Evolutionary conservation across 768 basidiomycete species (phyloP).

Genomic region (Cystobasidiopsis lactophilus): DNA sequence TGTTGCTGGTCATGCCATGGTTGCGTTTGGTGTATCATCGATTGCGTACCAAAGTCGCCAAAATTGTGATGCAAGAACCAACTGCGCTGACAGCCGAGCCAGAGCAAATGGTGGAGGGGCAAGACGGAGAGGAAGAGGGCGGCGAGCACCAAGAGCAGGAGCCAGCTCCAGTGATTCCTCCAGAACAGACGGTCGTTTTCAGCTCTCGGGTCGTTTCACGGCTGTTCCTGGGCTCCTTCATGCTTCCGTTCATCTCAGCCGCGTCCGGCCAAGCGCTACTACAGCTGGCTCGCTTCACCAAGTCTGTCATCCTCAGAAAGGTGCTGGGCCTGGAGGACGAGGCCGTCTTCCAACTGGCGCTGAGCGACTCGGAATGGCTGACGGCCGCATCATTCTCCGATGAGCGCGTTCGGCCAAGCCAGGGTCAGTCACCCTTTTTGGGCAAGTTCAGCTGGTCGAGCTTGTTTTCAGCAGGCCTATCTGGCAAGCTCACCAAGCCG

Average conservation of each 20-base stretch:
- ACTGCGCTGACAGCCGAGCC: neutral
- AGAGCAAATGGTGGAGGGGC: neutral
- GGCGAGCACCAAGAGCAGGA: neutral
- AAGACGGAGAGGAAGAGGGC: neutral
- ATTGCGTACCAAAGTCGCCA: neutral
- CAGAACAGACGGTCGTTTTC: neutral
- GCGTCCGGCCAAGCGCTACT: neutral
- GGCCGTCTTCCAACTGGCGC: neutral
- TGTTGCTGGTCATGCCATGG: neutral
- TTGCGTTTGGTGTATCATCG: neutral
- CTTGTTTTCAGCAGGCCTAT: neutral
- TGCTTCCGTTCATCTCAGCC: neutral
- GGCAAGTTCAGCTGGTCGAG: neutral
- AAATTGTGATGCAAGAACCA: neutral
- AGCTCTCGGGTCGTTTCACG: neutral
- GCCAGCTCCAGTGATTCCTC: neutral
- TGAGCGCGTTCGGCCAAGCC: too few relatives aligned
- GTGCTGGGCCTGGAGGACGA: neutral
- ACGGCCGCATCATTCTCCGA: too few relatives aligned
- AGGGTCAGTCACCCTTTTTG: neutral
- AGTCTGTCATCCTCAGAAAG: neutral
- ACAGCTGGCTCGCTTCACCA: neutral
- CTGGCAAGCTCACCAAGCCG: neutral
- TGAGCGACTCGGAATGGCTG: neutral
- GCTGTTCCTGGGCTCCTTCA: neutral